Evolutionary conservation across 2,329 filamentous ascomycete species (phyloP).

Genomic region (Alternaria longipes): DNA sequence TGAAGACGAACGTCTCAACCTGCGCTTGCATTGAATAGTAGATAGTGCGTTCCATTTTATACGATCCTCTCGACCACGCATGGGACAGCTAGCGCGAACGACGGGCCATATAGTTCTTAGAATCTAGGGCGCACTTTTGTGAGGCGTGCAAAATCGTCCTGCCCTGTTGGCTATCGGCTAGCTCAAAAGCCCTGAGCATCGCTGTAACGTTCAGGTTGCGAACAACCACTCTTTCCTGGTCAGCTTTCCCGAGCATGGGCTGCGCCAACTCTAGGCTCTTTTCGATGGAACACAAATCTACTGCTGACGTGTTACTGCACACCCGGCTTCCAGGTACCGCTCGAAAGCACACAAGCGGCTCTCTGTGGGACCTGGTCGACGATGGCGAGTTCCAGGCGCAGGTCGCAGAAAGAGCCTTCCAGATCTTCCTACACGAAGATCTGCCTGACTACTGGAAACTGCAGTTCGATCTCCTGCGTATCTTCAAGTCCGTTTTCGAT

Average conservation of each 20-base stretch:
- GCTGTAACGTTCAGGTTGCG: neutral
- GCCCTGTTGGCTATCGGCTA: neutral
- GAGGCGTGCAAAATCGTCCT: neutral
- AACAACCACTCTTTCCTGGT: neutral
- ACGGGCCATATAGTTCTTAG: neutral
- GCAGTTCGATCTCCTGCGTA: slow-evolving; percentile 8
- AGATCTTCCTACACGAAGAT: slow-evolving; percentile 6
- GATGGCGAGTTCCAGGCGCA: slow-evolving; percentile 7
- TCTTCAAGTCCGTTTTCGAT: slow-evolving; percentile 12
- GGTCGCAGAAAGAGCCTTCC: slow-evolving; percentile 4
- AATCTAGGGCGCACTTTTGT: neutral
- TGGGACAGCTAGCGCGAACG: neutral
- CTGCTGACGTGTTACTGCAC: neutral
- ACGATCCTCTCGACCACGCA: neutral
- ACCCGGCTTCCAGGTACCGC: neutral
- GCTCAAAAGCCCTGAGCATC: neutral
- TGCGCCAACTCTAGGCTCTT: neutral
- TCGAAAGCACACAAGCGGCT: neutral
- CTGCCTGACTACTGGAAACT: neutral
- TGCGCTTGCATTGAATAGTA: neutral
- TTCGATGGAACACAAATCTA: neutral
- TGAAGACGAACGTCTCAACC: neutral
- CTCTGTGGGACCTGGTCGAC: neutral
- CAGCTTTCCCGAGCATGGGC: neutral
- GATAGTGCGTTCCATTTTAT: neutral